Conservation (phyloP, 306 rosid species). For the Purshia tridentata region DNA sequence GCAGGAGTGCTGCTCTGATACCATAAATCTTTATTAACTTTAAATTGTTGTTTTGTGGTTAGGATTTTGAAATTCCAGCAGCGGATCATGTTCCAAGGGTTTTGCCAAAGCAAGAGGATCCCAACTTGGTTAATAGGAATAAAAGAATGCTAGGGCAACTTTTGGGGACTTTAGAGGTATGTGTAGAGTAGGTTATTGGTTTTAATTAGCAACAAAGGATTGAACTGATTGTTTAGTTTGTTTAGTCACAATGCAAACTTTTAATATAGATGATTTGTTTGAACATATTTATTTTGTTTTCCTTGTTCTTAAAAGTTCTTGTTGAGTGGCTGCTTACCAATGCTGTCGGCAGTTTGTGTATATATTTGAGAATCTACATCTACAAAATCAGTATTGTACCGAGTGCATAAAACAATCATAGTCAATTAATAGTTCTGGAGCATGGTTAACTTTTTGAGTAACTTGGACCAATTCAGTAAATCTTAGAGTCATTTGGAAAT, state of each 20-base stretch:
- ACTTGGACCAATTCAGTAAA: too few species aligned
- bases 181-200: slow-evolving; percentile 16
- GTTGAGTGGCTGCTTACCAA: not conserved
- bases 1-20: slow-evolving; percentile 8
- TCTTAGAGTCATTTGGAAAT: too few species aligned
- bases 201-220: not conserved
- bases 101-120: slow-evolving; percentile 88
- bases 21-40: slow-evolving; percentile 16
- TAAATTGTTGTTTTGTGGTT: not conserved
- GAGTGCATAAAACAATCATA: too few species aligned
- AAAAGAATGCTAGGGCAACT: slow-evolving; percentile 96
- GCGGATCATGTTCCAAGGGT: slow-evolving; percentile 72
- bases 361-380: not conserved
- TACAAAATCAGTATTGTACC: too few species aligned
- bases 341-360: not conserved
- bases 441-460: too few species aligned
- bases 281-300: not conserved
- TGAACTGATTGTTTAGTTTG: not conserved
- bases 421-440: too few species aligned
- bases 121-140: slow-evolving; percentile 87
- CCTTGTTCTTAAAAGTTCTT: not conserved
- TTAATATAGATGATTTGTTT: not conserved
- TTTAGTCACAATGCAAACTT: not conserved
- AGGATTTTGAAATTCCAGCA: slow-evolving; percentile 71
- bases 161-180: slow-evolving; percentile 92